phyloP scores from a whole-genome alignment of 2,329 filamentous ascomycete genomes.

The Claviceps paspali region DNA sequence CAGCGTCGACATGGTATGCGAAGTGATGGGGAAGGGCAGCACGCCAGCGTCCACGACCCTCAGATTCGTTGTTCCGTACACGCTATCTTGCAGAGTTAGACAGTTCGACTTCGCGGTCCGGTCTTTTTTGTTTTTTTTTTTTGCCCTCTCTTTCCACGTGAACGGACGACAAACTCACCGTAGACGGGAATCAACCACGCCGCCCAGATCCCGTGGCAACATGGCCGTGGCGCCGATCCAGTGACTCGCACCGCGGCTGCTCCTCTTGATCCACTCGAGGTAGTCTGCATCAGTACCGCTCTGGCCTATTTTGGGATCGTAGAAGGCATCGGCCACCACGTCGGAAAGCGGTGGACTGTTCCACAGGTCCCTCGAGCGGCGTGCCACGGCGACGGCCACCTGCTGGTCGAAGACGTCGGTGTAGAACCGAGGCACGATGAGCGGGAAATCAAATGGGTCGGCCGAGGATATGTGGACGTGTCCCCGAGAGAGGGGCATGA shows the following conservation, averaged over 20 bases:
- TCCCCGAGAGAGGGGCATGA: constrained; percentile 11
- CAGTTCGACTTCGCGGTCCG: too few relatives aligned
- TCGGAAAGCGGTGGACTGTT: constrained; percentile 7
- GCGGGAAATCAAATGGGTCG: constrained; percentile 8
- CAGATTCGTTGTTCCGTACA: constrained; percentile 11
- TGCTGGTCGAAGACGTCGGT: constrained; percentile 11
- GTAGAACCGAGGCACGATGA: constrained; percentile 10
- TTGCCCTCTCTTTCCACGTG: not conserved
- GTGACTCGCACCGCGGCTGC: constrained; percentile 9
- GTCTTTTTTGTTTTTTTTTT: too few relatives aligned
- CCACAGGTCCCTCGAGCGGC: constrained; percentile 8
- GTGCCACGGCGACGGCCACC: constrained; percentile 8
- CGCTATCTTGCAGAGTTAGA: constrained; percentile 1
- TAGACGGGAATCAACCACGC: constrained; percentile 10
- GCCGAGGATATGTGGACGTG: constrained; percentile 11
- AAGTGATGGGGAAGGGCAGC: constrained; percentile 9
- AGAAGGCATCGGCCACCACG: constrained; percentile 9
- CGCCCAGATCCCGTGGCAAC: constrained; percentile 10
- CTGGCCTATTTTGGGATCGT: constrained; percentile 8
- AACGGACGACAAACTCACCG: constrained; percentile 4
- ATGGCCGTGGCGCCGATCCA: constrained; percentile 13
- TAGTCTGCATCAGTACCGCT: constrained; percentile 10
- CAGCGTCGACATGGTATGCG: constrained; percentile 12
- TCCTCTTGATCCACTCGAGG: constrained; percentile 7
- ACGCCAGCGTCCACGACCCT: constrained; percentile 12